Conservation (phyloP, 345 rosid genomes). For the Lumnitzera littorea region DNA sequence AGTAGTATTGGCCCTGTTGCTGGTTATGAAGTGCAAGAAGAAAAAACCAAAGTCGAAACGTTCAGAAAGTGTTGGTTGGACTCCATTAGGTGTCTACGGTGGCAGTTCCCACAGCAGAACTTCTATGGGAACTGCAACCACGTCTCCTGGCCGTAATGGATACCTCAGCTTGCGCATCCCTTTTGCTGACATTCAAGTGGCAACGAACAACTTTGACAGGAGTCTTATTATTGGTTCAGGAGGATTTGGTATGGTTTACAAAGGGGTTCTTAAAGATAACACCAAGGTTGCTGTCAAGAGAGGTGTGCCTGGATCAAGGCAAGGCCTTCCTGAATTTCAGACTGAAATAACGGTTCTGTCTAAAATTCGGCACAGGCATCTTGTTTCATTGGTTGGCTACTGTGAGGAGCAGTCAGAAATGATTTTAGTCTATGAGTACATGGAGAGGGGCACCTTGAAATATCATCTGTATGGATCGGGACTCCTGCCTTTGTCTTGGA, state of each 20-base stretch:
- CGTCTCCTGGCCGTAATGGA: slow-evolving; percentile 56
- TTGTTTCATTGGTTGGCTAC: slow-evolving; percentile 84
- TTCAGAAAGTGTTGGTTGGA: slow-evolving; percentile 72
- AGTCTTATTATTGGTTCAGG: slow-evolving; percentile 72
- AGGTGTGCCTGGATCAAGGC: slow-evolving; percentile 87
- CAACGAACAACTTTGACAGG: slow-evolving; percentile 74
- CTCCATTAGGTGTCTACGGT: slow-evolving; percentile 64
- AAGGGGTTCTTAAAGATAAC: slow-evolving; percentile 66
- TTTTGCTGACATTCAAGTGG: slow-evolving; percentile 58
- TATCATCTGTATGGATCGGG: slow-evolving; percentile 66
- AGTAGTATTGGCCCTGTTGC: slow-evolving; percentile 16
- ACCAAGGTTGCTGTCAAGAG: slow-evolving; percentile 86
- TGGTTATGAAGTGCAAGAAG: slow-evolving; percentile 30
- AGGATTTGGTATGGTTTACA: slow-evolving; percentile 93
- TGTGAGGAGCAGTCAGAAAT: slow-evolving; percentile 95
- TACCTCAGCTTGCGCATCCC: slow-evolving; percentile 59
- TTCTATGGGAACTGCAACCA: slow-evolving; percentile 55
- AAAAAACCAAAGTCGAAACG: slow-evolving; percentile 32
- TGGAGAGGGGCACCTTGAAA: slow-evolving; percentile 92
- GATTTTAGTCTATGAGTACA: slow-evolving; percentile 88
- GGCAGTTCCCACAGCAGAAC: slow-evolving; percentile 66
- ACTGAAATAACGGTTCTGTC: slow-evolving; percentile 77
- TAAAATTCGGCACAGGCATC: slow-evolving; percentile 85
- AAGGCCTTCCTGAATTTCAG: slow-evolving; percentile 94
- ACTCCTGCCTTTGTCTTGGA: slow-evolving; percentile 70